Evolutionary conservation across 768 basidiomycete species (phyloP).

Genomic region (Collybia nuda): DNA sequence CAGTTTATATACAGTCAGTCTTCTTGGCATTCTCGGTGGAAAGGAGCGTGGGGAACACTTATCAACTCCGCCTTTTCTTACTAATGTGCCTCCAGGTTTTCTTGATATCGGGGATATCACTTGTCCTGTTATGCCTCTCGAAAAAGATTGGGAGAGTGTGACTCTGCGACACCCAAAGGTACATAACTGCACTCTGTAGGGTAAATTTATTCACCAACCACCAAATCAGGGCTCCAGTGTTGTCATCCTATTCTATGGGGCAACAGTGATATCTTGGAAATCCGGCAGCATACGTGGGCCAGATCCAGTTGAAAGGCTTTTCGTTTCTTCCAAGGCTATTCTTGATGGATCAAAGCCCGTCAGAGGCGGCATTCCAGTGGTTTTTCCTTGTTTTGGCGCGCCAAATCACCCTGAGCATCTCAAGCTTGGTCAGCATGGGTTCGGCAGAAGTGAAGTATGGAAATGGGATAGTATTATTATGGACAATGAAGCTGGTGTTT

Average conservation of each 20-base stretch:
- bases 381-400: slow-evolving; percentile 89
- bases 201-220: not conserved
- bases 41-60: too few species aligned
- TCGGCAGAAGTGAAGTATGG: slow-evolving; percentile 83
- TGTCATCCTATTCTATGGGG: slow-evolving; percentile 77
- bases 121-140: slow-evolving; percentile 51
- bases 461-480: slow-evolving; percentile 56
- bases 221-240: slow-evolving; percentile 57
- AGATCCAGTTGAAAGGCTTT: slow-evolving; percentile 64
- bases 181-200: not conserved
- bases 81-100: too few species aligned
- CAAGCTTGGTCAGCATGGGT: slow-evolving; percentile 84
- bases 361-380: slow-evolving; percentile 55
- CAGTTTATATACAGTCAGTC: too few species aligned
- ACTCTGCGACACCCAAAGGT: slow-evolving; percentile 67
- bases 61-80: too few species aligned
- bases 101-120: not conserved
- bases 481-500: slow-evolving; percentile 72
- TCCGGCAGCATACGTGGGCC: slow-evolving; percentile 34
- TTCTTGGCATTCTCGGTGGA: too few species aligned
- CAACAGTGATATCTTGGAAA: slow-evolving; percentile 88
- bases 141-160: slow-evolving; percentile 40
- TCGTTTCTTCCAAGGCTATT: slow-evolving; percentile 76
- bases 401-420: slow-evolving; percentile 73
- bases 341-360: slow-evolving; percentile 81